Evolutionary conservation across 805 yeast species (phyloP).

Genomic region (Jamesozyma jinghongensis): DNA sequence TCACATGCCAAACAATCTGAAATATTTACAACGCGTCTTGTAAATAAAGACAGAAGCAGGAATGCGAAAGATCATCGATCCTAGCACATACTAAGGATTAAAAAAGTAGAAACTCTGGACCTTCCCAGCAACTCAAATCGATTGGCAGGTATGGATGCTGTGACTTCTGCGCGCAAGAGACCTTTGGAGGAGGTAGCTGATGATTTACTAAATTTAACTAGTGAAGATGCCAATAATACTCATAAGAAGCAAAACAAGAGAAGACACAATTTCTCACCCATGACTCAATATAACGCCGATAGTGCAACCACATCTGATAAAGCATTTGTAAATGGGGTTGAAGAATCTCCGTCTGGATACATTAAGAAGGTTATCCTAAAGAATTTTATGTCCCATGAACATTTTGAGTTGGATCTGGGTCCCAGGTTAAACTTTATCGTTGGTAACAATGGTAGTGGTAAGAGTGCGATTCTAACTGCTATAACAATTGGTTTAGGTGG

Average conservation of each 20-base stretch:
- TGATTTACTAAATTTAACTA: slow-evolving; percentile 13
- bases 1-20: no score
- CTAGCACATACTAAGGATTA: no score
- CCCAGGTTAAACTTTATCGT: slow-evolving; percentile 78
- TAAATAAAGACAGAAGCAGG: no score
- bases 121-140: no score
- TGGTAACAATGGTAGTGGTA: slow-evolving; percentile 89
- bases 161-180: slow-evolving; percentile 6
- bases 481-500: slow-evolving; percentile 83
- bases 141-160: background rate
- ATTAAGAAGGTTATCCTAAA: slow-evolving; percentile 53
- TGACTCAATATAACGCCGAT: slow-evolving; percentile 20
- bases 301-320: slow-evolving; percentile 1
- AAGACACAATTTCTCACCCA: slow-evolving; percentile 18
- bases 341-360: slow-evolving; percentile 44
- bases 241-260: slow-evolving; percentile 13
- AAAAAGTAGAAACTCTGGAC: no score
- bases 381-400: slow-evolving; percentile 86
- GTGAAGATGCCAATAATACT: slow-evolving; percentile 8
- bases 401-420: slow-evolving; percentile 65
- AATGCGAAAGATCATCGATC: no score
- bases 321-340: slow-evolving; percentile 1
- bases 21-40: no score
- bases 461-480: slow-evolving; percentile 81
- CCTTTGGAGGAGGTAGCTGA: slow-evolving; percentile 12